Evolutionary conservation across 305 asterid species (phyloP).

Genomic region (Fraxinus paxiana): DNA sequence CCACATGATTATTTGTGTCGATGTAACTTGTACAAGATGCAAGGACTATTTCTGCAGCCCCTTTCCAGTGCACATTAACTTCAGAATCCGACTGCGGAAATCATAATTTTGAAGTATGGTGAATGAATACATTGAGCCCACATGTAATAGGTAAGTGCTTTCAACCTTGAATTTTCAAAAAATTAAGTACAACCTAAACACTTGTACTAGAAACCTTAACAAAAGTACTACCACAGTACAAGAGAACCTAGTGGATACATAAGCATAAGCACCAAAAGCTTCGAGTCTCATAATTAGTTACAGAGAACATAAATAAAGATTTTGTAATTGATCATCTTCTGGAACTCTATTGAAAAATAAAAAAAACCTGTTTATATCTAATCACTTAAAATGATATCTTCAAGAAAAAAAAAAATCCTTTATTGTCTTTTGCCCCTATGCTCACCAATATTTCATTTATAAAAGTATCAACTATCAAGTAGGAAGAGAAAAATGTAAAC

Average conservation of each 20-base stretch:
- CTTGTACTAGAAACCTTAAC: background rate
- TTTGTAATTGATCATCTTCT: background rate
- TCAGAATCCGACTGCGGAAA: slow-evolving; percentile 57
- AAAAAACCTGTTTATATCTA: background rate
- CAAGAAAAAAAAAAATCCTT: background rate
- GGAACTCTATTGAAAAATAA: background rate
- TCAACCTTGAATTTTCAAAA: background rate
- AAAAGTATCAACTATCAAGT: background rate
- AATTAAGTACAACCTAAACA: background rate
- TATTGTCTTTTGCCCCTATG: background rate
- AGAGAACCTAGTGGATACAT: background rate
- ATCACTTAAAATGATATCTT: background rate
- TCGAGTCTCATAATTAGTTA: background rate
- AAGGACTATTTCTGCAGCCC: slow-evolving; percentile 92
- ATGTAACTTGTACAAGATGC: slow-evolving; percentile 65
- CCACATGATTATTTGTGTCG: slow-evolving; percentile 49
- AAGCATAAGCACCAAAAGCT: background rate
- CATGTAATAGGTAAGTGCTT: background rate
- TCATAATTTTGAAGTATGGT: background rate
- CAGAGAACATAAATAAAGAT: background rate
- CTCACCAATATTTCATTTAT: background rate
- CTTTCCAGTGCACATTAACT: slow-evolving; percentile 84
- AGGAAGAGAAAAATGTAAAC: background rate
- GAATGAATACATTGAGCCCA: background rate
- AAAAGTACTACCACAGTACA: background rate